A percentile compares a stretch with the other conserved stretches of the same genome.
These are phyloP conservation scores for Cunninghamia lanceolata DNA, from an alignment of 75 land plant species.

Conservation along the genomic window DNA sequence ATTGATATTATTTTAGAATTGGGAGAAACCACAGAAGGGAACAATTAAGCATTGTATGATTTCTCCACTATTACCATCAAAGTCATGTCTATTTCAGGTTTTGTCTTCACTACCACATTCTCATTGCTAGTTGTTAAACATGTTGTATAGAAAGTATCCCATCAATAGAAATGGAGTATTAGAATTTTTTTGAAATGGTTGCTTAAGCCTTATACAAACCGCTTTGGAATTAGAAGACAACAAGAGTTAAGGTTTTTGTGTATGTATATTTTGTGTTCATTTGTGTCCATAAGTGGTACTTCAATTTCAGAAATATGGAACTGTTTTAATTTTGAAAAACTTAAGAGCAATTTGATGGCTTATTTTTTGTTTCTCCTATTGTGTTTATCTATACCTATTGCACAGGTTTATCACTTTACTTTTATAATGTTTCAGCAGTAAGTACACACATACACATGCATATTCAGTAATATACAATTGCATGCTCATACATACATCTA, in stretches of 20 bases:
- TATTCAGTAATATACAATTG: background rate
- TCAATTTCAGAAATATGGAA: background rate
- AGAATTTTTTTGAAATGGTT: background rate
- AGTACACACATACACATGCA: background rate
- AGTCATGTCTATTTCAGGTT: background rate
- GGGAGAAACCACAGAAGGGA: background rate
- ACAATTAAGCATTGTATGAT: background rate
- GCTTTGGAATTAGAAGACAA: background rate
- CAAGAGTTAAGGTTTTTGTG: background rate
- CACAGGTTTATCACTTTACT: background rate
- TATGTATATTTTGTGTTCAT: background rate
- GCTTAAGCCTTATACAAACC: background rate
- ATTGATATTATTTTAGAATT: background rate
- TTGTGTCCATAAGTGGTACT: background rate
- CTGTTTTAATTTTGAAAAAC: background rate
- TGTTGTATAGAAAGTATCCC: background rate
- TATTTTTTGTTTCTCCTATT: background rate
- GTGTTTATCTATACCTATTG: background rate
- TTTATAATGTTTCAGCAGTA: background rate
- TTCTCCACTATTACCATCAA: background rate
- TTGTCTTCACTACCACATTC: background rate
- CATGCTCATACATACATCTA: background rate
- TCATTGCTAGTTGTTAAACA: background rate
- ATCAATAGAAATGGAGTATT: background rate
- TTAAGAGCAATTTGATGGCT: background rate